These are phyloP conservation scores for Teratosphaeria epicoccoides DNA, from an alignment of 2,329 filamentous ascomycete genomes.

Conservation along the genomic window DNA sequence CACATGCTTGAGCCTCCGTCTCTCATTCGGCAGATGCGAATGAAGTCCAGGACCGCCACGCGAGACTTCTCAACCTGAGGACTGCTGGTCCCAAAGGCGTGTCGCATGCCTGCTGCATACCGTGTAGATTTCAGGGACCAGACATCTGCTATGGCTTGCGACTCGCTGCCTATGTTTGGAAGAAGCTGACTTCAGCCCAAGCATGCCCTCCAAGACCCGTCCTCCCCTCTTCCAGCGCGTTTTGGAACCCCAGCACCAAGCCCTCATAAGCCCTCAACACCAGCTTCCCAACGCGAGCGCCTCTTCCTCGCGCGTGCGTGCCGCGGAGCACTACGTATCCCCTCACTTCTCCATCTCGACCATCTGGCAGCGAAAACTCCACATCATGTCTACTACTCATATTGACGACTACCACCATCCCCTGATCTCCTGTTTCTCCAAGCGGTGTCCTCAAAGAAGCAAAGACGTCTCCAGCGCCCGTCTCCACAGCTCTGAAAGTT, in stretches of 20 bases:
- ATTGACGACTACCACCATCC: background rate
- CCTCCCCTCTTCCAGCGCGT: too few species aligned
- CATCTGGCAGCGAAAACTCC: background rate
- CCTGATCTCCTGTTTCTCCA: background rate
- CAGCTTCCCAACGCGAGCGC: background rate
- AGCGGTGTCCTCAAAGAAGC: background rate
- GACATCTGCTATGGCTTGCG: too few species aligned
- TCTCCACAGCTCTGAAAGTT: background rate
- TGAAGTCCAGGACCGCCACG: background rate
- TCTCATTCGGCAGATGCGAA: background rate
- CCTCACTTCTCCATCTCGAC: background rate
- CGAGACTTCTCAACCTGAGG: background rate
- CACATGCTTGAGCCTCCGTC: background rate
- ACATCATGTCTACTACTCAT: background rate
- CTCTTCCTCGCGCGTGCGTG: background rate
- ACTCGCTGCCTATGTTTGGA: too few species aligned
- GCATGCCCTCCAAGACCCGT: too few species aligned
- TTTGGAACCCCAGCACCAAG: background rate
- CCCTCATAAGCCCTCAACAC: background rate
- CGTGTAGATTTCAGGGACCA: too few species aligned
- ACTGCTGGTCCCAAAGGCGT: background rate
- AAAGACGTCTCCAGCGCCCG: background rate
- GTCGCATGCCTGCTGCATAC: too few species aligned
- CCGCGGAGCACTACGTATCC: background rate
- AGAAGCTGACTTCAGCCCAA: too few species aligned